Evolutionary conservation across 306 rosid genomes (phyloP).

Genomic region (Malus asiatica): DNA sequence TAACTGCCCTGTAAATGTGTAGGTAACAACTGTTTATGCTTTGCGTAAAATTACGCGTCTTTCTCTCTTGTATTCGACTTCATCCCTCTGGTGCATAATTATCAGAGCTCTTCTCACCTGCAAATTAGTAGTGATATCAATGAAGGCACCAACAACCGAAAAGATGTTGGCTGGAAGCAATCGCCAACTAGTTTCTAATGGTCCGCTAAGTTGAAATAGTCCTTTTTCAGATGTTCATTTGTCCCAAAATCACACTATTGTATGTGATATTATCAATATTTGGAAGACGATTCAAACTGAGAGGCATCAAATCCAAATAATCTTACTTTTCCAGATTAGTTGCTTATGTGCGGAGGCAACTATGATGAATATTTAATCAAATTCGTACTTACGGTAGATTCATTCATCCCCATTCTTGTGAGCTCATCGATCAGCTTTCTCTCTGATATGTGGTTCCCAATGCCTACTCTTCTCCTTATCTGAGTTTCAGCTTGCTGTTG

Average conservation of each 20-base stretch:
- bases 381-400: conserved; percentile 62
- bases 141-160: neutral
- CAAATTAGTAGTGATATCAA: neutral
- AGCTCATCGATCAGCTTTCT: conserved; percentile 91
- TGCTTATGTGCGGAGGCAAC: neutral
- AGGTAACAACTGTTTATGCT: conserved; percentile 26
- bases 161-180: neutral
- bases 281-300: neutral
- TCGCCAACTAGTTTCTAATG: neutral
- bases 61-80: conserved; percentile 96
- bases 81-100: conserved; percentile 97
- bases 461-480: conserved; percentile 96
- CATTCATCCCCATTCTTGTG: conserved; percentile 90
- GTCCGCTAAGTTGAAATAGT: neutral
- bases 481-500: conserved; percentile 97
- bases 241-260: neutral
- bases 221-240: neutral
- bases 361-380: neutral
- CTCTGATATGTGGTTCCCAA: conserved; percentile 92
- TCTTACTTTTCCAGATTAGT: neutral
- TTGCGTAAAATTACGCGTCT: conserved; percentile 71
- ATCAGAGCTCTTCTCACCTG: conserved; percentile 98
- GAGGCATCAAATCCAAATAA: neutral
- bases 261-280: neutral
- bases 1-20: neutral